Evolutionary conservation across 768 basidiomycete genomes (phyloP).

Genomic region (Rhizopogon roseolus): DNA sequence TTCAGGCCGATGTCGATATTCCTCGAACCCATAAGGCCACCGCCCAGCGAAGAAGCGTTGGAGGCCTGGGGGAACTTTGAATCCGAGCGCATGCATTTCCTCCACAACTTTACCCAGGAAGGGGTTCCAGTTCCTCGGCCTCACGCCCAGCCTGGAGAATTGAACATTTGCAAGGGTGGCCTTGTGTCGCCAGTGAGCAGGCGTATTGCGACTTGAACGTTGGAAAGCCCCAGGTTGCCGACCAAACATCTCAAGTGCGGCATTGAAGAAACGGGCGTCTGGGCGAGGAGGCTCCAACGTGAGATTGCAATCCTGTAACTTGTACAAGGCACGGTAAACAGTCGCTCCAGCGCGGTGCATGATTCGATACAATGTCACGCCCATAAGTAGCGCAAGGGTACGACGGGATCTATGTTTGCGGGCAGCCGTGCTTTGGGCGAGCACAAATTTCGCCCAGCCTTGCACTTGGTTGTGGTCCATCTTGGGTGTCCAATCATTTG

Average conservation of each 20-base stretch:
- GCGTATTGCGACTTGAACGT: slow-evolving; percentile 11
- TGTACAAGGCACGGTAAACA: slow-evolving; percentile 18
- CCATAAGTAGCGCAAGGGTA: slow-evolving; percentile 24
- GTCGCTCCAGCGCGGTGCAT: slow-evolving; percentile 30
- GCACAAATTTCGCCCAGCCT: slow-evolving; percentile 34
- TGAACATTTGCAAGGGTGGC: slow-evolving; percentile 19
- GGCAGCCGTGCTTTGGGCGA: slow-evolving; percentile 15
- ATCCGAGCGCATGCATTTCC: slow-evolving; percentile 36
- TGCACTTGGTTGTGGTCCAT: slow-evolving; percentile 16
- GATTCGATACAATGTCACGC: slow-evolving; percentile 28
- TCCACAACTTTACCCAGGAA: slow-evolving; percentile 32
- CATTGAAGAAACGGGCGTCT: slow-evolving; percentile 70
- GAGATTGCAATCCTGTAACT: slow-evolving; percentile 21
- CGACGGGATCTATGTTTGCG: slow-evolving; percentile 20
- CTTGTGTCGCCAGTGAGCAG: slow-evolving; percentile 26
- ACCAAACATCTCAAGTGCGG: slow-evolving; percentile 43
- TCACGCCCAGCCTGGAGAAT: slow-evolving; percentile 23
- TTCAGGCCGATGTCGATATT: slow-evolving; percentile 3
- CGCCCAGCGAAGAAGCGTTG: slow-evolving; percentile 35
- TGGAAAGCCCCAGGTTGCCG: slow-evolving; percentile 15
- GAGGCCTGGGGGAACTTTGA: slow-evolving; percentile 34
- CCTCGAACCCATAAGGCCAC: slow-evolving; percentile 17
- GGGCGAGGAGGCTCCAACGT: slow-evolving; percentile 35
- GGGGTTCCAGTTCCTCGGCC: slow-evolving; percentile 24
- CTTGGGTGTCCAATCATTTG: slow-evolving; percentile 14